Evolutionary conservation across 2,329 filamentous ascomycete species (phyloP), one percentile per base, ranked within the genome.

Genomic region (Monilinia fructicola): DNA sequence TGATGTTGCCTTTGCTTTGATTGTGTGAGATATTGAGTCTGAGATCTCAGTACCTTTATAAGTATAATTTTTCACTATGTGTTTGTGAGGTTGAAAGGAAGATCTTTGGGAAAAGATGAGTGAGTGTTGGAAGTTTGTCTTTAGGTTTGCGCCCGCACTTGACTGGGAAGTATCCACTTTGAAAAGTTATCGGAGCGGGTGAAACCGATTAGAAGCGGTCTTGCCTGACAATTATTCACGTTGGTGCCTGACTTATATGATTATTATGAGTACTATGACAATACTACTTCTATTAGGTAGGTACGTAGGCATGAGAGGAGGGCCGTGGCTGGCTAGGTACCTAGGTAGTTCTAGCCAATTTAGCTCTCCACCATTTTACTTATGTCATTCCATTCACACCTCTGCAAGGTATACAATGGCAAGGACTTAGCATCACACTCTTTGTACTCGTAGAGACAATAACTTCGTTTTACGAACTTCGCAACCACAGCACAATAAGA

Each of bases 71-170:
- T 12, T 14, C 31, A 38, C 44, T 40, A 38, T 26, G 31, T 38
- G 31, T 50, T 38, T 23, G 28, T 12, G 28, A 23, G n/a, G 58
- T 44, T 26, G n/a, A 16, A 56, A 64, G 23, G 28, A 42, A 64
- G 38, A 11, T 54, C n/a, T 7, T 44, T 54, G 14, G 10, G n/a
- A 10, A 46, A 56, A 46, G 26, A 48, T 12, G 52, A 64, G 48
- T 12, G 52, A 64, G 48, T 56, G 44, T 64, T 48, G 50, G 14
- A 64, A 55, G 62, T 64, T 48, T 61, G 31, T 26, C 40, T 48
- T 38, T 65, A 50, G 42, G 62, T 65, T 65, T 65, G 63, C 54
- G 63, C 63, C 54, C 63, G 54, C 63, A 65, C 52, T 56, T 26
- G 21, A 18, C 23, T 59, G 42, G n/a, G 28, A 52, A 40, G n/a